Base-by-base conservation (phyloP, 108 stramenopile species). In the Nitzschia sp. region DNA sequence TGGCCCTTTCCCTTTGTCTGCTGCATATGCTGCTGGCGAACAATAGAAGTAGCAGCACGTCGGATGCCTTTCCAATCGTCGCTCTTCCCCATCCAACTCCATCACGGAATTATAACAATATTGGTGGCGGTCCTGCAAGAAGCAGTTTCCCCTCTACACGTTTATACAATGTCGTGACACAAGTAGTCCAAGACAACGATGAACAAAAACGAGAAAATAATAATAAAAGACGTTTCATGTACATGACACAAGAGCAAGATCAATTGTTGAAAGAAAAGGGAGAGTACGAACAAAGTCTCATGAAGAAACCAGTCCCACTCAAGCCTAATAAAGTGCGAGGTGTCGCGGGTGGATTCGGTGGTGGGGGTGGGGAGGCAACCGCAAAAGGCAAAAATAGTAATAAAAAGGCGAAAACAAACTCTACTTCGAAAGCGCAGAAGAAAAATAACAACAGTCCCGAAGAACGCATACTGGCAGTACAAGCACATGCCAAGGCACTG, bases 401-500 rank as follows among this genome's bases (percentile, higher is more conserved):
- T 13, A 16, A 53, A 53, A 19, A 22, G 27, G n/a, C 16, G 8
- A n/a, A 57, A 32, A 32, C 55, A 29, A 30, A 29, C 55, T 4
- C 5, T 3, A 57, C 31, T 6, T 6, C 21, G 19, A 28, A 21
- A 41, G 2, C 16, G 25, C 9, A 27, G 45, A 46, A 1, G 1
- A 64, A 1, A 35, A 44, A 23, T 19, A 2, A 26, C 28, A 48
- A 32, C 0, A 33, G 21, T 32, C 6, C 19, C 13, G 8, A 66
- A 21, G 48, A 50, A 50, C 8, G 4, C 16, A 5, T 22, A 23
- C 32, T 34, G n/a, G 56, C 56, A 23, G 56, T 58, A 29, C n/a
- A 13, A 28, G 6, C 68, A 5, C 76, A 86, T 58, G 86, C 85
- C 58, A 78, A 89, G 48, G 73, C 77, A 45, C 56, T 93, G 28